Evolutionary conservation across 495 filamentous ascomycete species (phyloP), one percentile per base, ranked within the genome.

Genomic region (Neurospora sp.): DNA sequence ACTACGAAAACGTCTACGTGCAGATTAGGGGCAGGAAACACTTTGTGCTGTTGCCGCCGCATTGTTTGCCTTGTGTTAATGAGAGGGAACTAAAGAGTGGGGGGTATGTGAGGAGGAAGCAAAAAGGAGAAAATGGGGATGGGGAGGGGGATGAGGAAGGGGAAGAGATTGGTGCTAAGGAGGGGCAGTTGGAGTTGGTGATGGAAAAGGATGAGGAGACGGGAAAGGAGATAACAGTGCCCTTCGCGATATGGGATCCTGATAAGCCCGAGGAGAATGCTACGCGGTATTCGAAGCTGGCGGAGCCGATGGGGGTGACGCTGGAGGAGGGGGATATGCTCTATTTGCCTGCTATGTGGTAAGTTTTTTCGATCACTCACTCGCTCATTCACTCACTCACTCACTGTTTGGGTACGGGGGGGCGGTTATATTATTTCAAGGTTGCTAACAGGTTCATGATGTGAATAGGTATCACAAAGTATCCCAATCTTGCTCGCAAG

Each of bases 1-100:
- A 89, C 79, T 94, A 94, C 78, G 91, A 94, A 79, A 94, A 94
- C 80, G 84, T 94, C 2, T 94, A 93, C 81, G 89, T 91, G 6
- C 91, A 93, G 74, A 80, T 94, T 42, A 79, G 87, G 9, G 92
- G 92, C 0, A 78, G 78, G 20, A 94, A 94, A 77, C 85, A 89
- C 74, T 94, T 94, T 73, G 86, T 89, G 11, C 83, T 94, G 40
- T 81, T 94, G 9, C 90, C 92, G 16, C 89, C 91, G 6, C 78
- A 88, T 10, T 90, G 88, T 73, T 84, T 86, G 71, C 82, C 88
- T 9, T 90, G 88, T 72, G 87, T 94, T 8, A 86, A 87, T 69
- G 92, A 94, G 79, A 77, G 79, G 69, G 62, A 73, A 8, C 79
- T 94, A 18, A 72, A 73, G 18, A 78, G 83, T 2, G 88, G 87